A percentile compares a stretch with the other conserved stretches of the same genome.
Evolutionary conservation across 371 early-diverging fungal species (phyloP).

Genomic region (Rhizopus microsporus): DNA sequence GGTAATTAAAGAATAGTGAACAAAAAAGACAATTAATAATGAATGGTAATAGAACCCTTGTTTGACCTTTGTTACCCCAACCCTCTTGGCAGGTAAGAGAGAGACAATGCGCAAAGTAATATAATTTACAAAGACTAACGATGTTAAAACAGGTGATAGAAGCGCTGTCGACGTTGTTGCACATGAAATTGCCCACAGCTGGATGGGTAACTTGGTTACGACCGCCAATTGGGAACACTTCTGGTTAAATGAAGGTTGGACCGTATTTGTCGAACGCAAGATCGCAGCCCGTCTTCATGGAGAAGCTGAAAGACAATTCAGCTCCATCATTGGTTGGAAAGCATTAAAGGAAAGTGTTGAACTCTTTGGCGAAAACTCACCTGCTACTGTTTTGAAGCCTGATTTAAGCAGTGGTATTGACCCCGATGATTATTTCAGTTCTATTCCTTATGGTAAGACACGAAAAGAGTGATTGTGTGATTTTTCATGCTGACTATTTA

Average conservation of each 20-base stretch:
- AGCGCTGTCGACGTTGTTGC: conserved; percentile 95
- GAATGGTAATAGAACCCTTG: conserved; percentile 76
- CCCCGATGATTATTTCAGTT: conserved; percentile 93
- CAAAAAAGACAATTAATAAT: not conserved
- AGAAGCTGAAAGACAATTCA: conserved; percentile 80
- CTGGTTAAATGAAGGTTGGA: conserved; percentile 96
- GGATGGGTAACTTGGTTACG: conserved; percentile 97
- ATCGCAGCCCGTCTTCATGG: conserved; percentile 81
- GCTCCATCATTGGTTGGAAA: conserved; percentile 75
- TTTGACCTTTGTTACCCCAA: conserved; percentile 86
- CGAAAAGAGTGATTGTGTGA: not conserved
- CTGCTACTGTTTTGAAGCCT: conserved; percentile 78
- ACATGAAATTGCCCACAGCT: conserved; percentile 95
- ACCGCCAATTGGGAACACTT: conserved; percentile 87
- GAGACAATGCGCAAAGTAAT: not conserved
- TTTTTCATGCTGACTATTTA: not conserved
- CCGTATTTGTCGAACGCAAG: conserved; percentile 93
- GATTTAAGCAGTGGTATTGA: conserved; percentile 75
- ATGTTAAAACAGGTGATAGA: conserved; percentile 61
- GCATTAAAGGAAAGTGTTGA: conserved; percentile 79
- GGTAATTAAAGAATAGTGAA: conserved; percentile 19
- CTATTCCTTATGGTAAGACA: conserved; percentile 84
- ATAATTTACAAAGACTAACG: not conserved
- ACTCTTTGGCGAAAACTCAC: conserved; percentile 73
- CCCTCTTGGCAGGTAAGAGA: conserved; percentile 67